Conservation (phyloP, 352 stramenopile genomes). For the Phytopythium aichiense region DNA sequence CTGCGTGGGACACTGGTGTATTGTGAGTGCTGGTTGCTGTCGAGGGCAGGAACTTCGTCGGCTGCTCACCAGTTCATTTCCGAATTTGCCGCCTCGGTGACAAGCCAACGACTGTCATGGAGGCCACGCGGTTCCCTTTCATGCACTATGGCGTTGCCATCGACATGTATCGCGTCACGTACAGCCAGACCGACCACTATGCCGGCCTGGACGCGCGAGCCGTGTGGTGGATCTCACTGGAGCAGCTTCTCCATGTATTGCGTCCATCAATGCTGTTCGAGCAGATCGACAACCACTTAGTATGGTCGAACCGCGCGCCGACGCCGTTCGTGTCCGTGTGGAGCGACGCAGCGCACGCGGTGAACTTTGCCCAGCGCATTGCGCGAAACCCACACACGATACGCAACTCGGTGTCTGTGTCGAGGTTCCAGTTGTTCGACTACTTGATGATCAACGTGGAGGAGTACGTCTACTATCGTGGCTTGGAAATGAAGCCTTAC, state of each 20-base stretch:
- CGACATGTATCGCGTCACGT: conserved; percentile 1
- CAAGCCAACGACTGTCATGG: neutral
- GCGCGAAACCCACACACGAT: neutral
- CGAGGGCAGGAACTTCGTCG: neutral
- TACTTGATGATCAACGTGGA: neutral
- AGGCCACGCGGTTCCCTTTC: neutral
- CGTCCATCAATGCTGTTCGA: too few relatives aligned
- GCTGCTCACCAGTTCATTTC: neutral
- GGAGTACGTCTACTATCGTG: neutral
- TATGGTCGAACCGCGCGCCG: neutral
- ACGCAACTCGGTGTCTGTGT: neutral
- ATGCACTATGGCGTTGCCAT: neutral
- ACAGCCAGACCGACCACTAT: neutral
- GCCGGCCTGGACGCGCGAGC: neutral
- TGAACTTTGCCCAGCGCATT: conserved; percentile 2
- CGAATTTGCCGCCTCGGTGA: neutral
- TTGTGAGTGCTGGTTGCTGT: neutral
- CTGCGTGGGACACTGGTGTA: neutral
- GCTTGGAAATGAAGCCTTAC: neutral
- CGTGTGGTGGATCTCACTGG: neutral
- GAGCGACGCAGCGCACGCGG: neutral
- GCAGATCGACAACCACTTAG: neutral
- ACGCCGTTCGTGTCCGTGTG: conserved; percentile 2
- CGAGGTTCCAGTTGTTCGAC: neutral
- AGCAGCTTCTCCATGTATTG: neutral